Percentiles rank a stretch among this genome's conserved stretches.
These are phyloP conservation scores for Aspergillus terreus DNA, from an alignment of 2,329 filamentous ascomycete species.

Conservation along the genomic window DNA sequence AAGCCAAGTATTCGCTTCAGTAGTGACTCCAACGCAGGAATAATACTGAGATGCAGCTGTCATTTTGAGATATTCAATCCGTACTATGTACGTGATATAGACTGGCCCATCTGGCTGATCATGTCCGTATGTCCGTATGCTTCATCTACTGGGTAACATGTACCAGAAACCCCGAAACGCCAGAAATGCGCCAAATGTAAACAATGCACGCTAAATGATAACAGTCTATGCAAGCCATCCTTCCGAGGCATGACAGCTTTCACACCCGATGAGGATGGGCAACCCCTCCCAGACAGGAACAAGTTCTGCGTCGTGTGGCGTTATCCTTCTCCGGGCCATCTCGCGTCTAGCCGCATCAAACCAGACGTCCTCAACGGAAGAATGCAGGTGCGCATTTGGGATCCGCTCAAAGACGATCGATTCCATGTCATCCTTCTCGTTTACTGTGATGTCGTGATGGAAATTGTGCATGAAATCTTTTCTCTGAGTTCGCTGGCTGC, in stretches of 20 bases:
- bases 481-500: conserved; percentile 37
- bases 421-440: conserved; percentile 37
- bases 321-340: conserved; percentile 23
- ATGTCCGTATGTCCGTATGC: too few relatives aligned
- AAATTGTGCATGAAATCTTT: conserved; percentile 44
- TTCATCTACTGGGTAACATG: too few relatives aligned
- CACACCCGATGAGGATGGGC: conserved; percentile 35
- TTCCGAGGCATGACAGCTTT: conserved; percentile 24
- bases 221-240: conserved; percentile 30
- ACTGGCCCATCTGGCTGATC: too few relatives aligned
- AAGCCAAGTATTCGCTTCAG: too few relatives aligned
- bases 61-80: too few relatives aligned
- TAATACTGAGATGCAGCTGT: too few relatives aligned
- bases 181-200: neutral
- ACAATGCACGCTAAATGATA: conserved; percentile 5
- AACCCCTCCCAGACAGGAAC: conserved; percentile 32
- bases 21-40: too few relatives aligned
- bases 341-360: conserved; percentile 34
- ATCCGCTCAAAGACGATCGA: conserved; percentile 33
- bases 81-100: too few relatives aligned
- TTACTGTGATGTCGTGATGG: conserved; percentile 34
- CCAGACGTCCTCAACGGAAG: conserved; percentile 37
- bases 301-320: conserved; percentile 32
- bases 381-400: conserved; percentile 27
- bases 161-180: too few relatives aligned